phyloP scores from a whole-genome alignment of 257 asterid genomes.

The Capsicum rhomboideum region DNA sequence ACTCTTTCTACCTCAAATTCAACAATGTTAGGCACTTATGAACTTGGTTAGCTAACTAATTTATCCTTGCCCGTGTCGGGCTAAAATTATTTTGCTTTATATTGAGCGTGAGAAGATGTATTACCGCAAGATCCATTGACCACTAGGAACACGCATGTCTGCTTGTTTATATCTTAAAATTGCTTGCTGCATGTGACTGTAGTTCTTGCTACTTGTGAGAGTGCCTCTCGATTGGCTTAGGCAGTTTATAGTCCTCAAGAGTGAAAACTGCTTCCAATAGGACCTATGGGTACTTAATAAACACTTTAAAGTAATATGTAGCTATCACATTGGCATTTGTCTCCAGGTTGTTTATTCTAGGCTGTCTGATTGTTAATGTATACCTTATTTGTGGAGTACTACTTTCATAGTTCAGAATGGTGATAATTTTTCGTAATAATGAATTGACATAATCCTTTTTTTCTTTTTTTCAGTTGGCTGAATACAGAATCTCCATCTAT shows the following conservation, averaged over 20 bases:
- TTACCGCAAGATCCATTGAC: not conserved
- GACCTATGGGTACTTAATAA: not conserved
- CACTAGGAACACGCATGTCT: not conserved
- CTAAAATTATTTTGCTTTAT: not conserved
- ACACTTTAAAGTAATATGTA: not conserved
- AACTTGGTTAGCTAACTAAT: not conserved
- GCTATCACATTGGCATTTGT: not conserved
- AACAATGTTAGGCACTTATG: too few relatives aligned
- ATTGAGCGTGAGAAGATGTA: not conserved
- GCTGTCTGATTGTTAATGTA: not conserved
- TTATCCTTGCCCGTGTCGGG: not conserved
- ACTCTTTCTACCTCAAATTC: too few relatives aligned
- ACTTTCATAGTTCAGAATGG: not conserved
- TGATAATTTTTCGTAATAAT: not conserved
- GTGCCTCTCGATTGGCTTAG: not conserved
- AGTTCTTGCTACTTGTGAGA: not conserved
- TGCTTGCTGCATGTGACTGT: not conserved
- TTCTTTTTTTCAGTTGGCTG: constrained; percentile 62
- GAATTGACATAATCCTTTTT: not conserved
- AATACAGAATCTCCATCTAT: constrained; percentile 77
- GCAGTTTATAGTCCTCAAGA: not conserved
- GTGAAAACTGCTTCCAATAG: not conserved
- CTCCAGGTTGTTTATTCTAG: not conserved
- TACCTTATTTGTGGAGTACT: not conserved
- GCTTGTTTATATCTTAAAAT: not conserved